These are phyloP conservation scores for Exophiala bonariae DNA, from an alignment of 2,329 filamentous ascomycete genomes.

Conservation along the genomic window DNA sequence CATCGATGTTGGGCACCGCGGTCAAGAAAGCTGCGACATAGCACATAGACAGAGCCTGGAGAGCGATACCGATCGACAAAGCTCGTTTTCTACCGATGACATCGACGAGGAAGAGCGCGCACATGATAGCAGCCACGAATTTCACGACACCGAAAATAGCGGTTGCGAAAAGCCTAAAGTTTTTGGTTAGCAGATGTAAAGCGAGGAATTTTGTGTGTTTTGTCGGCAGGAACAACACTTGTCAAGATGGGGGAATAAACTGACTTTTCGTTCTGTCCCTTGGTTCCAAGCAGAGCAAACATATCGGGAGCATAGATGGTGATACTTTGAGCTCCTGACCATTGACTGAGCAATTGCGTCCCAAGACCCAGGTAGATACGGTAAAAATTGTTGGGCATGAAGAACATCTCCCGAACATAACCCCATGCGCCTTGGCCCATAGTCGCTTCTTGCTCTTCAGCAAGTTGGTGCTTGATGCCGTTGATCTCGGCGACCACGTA, in stretches of 20 bases:
- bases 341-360: conserved; percentile 72
- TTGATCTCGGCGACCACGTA: conserved; percentile 64
- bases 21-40: conserved; percentile 56
- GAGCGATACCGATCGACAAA: conserved; percentile 48
- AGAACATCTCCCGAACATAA: conserved; percentile 67
- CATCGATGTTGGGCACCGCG: conserved; percentile 33
- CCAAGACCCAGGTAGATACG: conserved; percentile 67
- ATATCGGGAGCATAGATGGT: conserved; percentile 75
- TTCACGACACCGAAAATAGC: conserved; percentile 77
- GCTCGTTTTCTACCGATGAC: conserved; percentile 70
- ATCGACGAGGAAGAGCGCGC: conserved; percentile 77
- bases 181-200: too few relatives aligned
- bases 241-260: too few relatives aligned
- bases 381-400: conserved; percentile 69
- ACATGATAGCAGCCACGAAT: conserved; percentile 64
- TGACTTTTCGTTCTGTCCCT: conserved; percentile 62
- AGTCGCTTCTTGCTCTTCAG: conserved; percentile 71
- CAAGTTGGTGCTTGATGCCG: conserved; percentile 64
- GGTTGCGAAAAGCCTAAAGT: conserved; percentile 61
- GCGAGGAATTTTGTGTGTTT: too few relatives aligned
- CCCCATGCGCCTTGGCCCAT: conserved; percentile 65
- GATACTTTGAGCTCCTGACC: conserved; percentile 71
- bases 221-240: too few relatives aligned
- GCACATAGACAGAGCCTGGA: conserved; percentile 53
- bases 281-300: conserved; percentile 70